phyloP scores from a whole-genome alignment of 176 grass and related monocot genomes.

The Juncus effusus region DNA sequence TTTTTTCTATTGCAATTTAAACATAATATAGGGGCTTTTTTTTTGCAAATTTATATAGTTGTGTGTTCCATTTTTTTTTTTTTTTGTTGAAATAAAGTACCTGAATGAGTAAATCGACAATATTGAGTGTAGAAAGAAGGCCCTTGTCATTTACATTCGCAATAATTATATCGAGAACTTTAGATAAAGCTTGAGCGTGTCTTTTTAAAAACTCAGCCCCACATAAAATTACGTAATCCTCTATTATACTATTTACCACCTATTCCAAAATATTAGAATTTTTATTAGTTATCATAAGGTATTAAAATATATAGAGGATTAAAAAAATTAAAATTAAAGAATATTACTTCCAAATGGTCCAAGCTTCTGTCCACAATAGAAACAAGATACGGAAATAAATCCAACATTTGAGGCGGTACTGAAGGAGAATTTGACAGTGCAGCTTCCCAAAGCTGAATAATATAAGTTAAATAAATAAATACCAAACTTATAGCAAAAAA shows the following conservation, averaged over 20 bases:
- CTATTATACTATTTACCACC: slow-evolving; percentile 72
- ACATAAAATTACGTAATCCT: slow-evolving; percentile 88
- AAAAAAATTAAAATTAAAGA: not conserved
- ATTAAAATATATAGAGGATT: too few species aligned
- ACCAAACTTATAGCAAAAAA: not conserved
- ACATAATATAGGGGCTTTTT: too few species aligned
- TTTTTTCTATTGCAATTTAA: too few species aligned
- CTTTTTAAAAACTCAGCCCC: slow-evolving; percentile 85
- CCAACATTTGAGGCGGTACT: slow-evolving; percentile 73
- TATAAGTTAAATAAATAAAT: slow-evolving; percentile 26
- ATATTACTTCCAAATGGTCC: slow-evolving; percentile 84
- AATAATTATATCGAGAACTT: slow-evolving; percentile 73
- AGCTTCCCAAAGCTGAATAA: slow-evolving; percentile 85
- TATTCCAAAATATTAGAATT: slow-evolving; percentile 17
- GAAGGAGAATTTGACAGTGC: slow-evolving; percentile 82
- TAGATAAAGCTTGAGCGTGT: slow-evolving; percentile 64
- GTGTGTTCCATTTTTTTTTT: not conserved
- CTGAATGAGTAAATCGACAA: slow-evolving; percentile 90
- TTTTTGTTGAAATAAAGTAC: slow-evolving; percentile 35
- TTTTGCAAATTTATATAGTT: not conserved
- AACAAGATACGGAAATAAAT: slow-evolving; percentile 87
- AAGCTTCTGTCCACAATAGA: slow-evolving; percentile 85
- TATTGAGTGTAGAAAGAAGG: slow-evolving; percentile 58
- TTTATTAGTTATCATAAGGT: slow-evolving; percentile 3
- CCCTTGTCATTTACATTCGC: slow-evolving; percentile 94